Evolutionary conservation across 805 yeast species (phyloP).

Genomic region (Wickerhamomyces pijperi): DNA sequence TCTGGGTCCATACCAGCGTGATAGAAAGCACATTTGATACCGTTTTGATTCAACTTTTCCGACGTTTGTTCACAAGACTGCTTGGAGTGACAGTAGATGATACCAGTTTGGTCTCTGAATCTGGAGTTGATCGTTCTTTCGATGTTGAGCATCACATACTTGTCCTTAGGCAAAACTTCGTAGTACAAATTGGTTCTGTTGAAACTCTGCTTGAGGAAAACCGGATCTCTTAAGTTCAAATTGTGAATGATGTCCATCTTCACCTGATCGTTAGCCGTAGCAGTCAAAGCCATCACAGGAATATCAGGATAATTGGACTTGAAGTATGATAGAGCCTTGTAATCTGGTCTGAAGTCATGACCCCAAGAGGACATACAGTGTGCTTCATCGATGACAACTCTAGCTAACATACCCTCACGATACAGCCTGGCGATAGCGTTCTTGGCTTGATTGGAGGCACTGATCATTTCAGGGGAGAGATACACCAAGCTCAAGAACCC

Average conservation of each 20-base stretch:
- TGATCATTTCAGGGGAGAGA: conserved; percentile 90
- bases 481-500: conserved; percentile 72
- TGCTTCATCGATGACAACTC: conserved; percentile 93
- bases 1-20: conserved; percentile 93
- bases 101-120: conserved; percentile 60
- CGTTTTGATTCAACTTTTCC: conserved; percentile 40
- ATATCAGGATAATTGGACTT: conserved; percentile 64
- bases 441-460: conserved; percentile 59
- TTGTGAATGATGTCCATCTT: conserved; percentile 77
- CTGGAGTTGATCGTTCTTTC: conserved; percentile 38
- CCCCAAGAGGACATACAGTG: conserved; percentile 99
- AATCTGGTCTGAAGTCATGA: conserved; percentile 95
- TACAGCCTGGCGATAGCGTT: conserved; percentile 49
- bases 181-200: conserved; percentile 80
- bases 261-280: conserved; percentile 91
- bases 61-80: conserved; percentile 80
- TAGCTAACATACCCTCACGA: conserved; percentile 48
- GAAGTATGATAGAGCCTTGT: conserved; percentile 67
- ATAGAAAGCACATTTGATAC: conserved; percentile 64
- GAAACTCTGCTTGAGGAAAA: conserved; percentile 78
- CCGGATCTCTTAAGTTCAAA: conserved; percentile 49
- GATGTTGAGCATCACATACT: conserved; percentile 44
- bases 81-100: conserved; percentile 88
- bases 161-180: conserved; percentile 59
- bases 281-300: conserved; percentile 94